phyloP scores from a whole-genome alignment of 2,329 filamentous ascomycete genomes.

The Hymenoscyphus infarciens region DNA sequence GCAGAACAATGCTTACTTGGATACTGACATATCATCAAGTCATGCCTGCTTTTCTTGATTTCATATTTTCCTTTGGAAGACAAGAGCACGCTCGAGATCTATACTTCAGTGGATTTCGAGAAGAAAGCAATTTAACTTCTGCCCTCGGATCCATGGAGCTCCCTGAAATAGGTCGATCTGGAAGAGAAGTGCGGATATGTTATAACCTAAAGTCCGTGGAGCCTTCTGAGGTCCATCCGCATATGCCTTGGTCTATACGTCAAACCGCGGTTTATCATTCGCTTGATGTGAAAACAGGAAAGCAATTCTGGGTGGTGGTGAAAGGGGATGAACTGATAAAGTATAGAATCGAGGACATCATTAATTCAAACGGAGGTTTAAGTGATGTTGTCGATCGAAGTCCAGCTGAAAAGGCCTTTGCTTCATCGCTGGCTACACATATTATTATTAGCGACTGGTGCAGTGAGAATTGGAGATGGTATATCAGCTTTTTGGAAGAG shows the following conservation, averaged over 20 bases:
- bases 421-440: slow-evolving; percentile 34
- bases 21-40: slow-evolving; percentile 36
- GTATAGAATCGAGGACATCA: slow-evolving; percentile 29
- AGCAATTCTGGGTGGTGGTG: slow-evolving; percentile 37
- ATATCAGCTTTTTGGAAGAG: slow-evolving; percentile 37
- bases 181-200: slow-evolving; percentile 37
- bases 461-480: slow-evolving; percentile 40
- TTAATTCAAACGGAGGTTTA: neutral
- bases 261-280: slow-evolving; percentile 39
- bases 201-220: slow-evolving; percentile 41
- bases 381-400: neutral
- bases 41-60: slow-evolving; percentile 37
- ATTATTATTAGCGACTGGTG: slow-evolving; percentile 37
- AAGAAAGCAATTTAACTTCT: slow-evolving; percentile 28
- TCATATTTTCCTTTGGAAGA: slow-evolving; percentile 38
- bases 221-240: slow-evolving; percentile 18
- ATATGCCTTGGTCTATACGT: slow-evolving; percentile 37
- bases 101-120: slow-evolving; percentile 38
- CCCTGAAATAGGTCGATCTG: slow-evolving; percentile 37
- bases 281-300: slow-evolving; percentile 37
- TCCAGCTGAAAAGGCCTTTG: slow-evolving; percentile 4
- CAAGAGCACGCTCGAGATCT: slow-evolving; percentile 35
- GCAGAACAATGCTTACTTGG: slow-evolving; percentile 23
- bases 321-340: slow-evolving; percentile 38
- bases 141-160: slow-evolving; percentile 20